A percentile compares a stretch with the other conserved stretches of the same genome.
Evolutionary conservation across 257 asterid species (phyloP).

Genomic region (Eustoma russellianum): DNA sequence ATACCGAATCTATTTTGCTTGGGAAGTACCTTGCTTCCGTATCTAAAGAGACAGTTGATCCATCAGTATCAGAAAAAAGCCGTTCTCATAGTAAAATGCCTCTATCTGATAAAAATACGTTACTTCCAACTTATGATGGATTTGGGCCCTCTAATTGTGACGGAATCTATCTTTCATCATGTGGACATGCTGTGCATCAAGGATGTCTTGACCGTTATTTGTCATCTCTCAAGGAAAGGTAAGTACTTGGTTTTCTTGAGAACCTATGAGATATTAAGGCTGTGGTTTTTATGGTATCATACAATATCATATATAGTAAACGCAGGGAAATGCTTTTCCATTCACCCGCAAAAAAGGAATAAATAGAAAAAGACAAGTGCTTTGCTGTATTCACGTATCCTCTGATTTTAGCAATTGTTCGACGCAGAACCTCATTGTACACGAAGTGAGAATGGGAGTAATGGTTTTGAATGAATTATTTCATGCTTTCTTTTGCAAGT

Average conservation of each 20-base stretch:
- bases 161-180: constrained; percentile 82
- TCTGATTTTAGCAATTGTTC: too few relatives aligned
- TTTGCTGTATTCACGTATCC: too few relatives aligned
- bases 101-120: constrained; percentile 26
- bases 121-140: constrained; percentile 36
- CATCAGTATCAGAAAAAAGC: constrained; percentile 48
- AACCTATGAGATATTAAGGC: neutral
- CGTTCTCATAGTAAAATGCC: constrained; percentile 25
- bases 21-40: constrained; percentile 73
- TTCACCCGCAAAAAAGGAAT: too few relatives aligned
- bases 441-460: too few relatives aligned
- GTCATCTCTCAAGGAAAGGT: constrained; percentile 90
- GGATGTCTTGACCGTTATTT: constrained; percentile 91
- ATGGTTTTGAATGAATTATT: too few relatives aligned
- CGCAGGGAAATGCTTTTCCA: too few relatives aligned
- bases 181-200: constrained; percentile 99
- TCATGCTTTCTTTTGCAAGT: too few relatives aligned
- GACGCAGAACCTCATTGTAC: too few relatives aligned
- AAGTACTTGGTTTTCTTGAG: constrained; percentile 14
- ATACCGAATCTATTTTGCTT: constrained; percentile 49
- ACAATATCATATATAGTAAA: too few relatives aligned
- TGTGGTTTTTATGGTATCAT: neutral
- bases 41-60: constrained; percentile 47
- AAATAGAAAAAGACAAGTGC: too few relatives aligned
- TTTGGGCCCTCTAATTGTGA: constrained; percentile 64